Evolutionary conservation across 257 asterid species (phyloP).

Genomic region (Penstemon eatonii): DNA sequence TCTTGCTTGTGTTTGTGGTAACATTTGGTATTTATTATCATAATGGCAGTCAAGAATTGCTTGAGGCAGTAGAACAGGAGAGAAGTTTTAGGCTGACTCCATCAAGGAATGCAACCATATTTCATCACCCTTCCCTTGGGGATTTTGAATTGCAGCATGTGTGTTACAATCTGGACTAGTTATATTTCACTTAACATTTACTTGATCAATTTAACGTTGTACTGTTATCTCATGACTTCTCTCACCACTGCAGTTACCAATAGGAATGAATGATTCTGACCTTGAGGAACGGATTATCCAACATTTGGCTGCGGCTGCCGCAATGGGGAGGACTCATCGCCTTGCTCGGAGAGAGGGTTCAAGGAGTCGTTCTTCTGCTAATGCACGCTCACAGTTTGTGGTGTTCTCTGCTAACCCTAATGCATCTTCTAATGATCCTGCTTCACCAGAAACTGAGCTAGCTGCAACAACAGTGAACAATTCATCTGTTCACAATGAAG

Average conservation of each 20-base stretch:
- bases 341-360: slow-evolving; percentile 64
- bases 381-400: slow-evolving; percentile 57
- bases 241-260: slow-evolving; percentile 58
- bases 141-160: slow-evolving; percentile 81
- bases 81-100: slow-evolving; percentile 60
- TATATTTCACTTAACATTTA: background rate
- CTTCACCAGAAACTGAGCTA: slow-evolving; percentile 43
- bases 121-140: slow-evolving; percentile 73
- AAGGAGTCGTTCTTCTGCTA: slow-evolving; percentile 55
- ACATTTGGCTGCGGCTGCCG: slow-evolving; percentile 92
- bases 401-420: slow-evolving; percentile 53
- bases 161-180: slow-evolving; percentile 30
- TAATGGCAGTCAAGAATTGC: slow-evolving; percentile 81
- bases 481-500: slow-evolving; percentile 34
- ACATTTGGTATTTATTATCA: slow-evolving; percentile 3
- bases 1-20: slow-evolving; percentile 14
- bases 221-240: slow-evolving; percentile 26
- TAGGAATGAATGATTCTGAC: slow-evolving; percentile 59
- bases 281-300: slow-evolving; percentile 87
- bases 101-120: slow-evolving; percentile 62
- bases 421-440: slow-evolving; percentile 45
- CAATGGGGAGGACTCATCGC: slow-evolving; percentile 80
- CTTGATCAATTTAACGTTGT: slow-evolving; percentile 12
- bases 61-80: slow-evolving; percentile 83
- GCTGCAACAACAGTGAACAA: slow-evolving; percentile 35